Evolutionary conservation across 2,329 filamentous ascomycete species (phyloP), one percentile per base, ranked within the genome.

Genomic region (Fusarium citri): DNA sequence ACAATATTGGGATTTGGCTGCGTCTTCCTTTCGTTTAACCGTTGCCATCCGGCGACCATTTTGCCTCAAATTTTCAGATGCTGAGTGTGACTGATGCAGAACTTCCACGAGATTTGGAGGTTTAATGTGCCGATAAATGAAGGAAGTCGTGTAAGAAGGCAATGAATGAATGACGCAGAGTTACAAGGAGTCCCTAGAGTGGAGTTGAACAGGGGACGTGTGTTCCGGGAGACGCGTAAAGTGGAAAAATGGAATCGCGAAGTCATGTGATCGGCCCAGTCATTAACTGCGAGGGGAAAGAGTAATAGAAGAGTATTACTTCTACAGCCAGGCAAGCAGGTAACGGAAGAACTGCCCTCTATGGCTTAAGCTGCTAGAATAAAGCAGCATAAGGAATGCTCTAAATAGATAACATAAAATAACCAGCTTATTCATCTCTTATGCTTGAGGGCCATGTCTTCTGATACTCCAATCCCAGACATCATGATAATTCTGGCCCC

Each of bases 21-120:
- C 56, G 91, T 88, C 47, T 85, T 87, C 75, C 87, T 91, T 72
- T 89, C 90, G 76, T 97, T 97, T 53, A 97, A 84, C 67, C 93
- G 88, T 81, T 93, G 88, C 76, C 94, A 92, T 55, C 92, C 92
- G 59, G 93, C 82, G 51, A 92, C 91, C 93, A 96, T 96, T 8
- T 45, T 64, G 46, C 22, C 22, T 26, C 23, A 7, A 12, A 22
- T 18, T 22, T 14, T 10, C 6, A 7, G 22, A 5, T 15, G 16
- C 8, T 6, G 5, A 23, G 6, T 25, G 16, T 10, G 15, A n/a
- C 26, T 37, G 16, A 12, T n/a, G 22, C 10, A 41, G 23, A 4
- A 15, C 22, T 2, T 20, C 20, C 8, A 16, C 18, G 11, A n/a
- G 9, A 10, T 25, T 40, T 8, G 16, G 23, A 20, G 34, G 26